Evolutionary conservation across 192 early-diverging fungal species (phyloP).

Genomic region (Martensiomyces pterosporus): DNA sequence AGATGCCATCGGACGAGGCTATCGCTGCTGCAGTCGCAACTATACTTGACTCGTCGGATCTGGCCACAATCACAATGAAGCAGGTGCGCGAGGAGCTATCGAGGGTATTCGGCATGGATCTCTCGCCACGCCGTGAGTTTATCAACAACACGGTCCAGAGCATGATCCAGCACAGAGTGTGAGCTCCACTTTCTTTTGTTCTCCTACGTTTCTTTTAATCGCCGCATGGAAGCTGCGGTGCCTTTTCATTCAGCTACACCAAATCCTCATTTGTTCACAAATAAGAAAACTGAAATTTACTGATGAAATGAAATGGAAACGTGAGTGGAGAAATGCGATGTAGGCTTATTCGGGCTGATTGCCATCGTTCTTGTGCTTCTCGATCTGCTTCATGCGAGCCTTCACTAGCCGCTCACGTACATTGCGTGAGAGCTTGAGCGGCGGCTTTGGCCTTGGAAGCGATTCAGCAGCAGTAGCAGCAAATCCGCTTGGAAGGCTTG

Average conservation of each 20-base stretch:
- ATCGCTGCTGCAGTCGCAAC: slow-evolving; percentile 59
- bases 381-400: slow-evolving; percentile 39
- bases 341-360: not conserved
- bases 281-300: too few relatives aligned
- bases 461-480: too few relatives aligned
- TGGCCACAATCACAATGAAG: slow-evolving; percentile 72
- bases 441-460: too few relatives aligned
- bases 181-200: not conserved
- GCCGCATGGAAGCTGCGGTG: too few relatives aligned
- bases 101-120: slow-evolving; percentile 63
- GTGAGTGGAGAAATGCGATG: not conserved
- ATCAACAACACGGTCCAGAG: slow-evolving; percentile 66
- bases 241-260: too few relatives aligned
- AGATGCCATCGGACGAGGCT: slow-evolving; percentile 62
- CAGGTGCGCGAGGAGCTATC: slow-evolving; percentile 72
- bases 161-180: slow-evolving; percentile 17
- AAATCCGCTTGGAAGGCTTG: too few relatives aligned
- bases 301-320: not conserved
- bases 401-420: slow-evolving; percentile 44
- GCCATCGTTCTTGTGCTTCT: slow-evolving; percentile 16
- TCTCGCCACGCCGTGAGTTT: slow-evolving; percentile 55
- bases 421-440: slow-evolving; percentile 30
- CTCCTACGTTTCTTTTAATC: too few relatives aligned
- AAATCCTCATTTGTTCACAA: too few relatives aligned
- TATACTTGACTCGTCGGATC: slow-evolving; percentile 63